Base-by-base conservation (phyloP, 495 filamentous ascomycete species). In the Neurospora sp. region DNA sequence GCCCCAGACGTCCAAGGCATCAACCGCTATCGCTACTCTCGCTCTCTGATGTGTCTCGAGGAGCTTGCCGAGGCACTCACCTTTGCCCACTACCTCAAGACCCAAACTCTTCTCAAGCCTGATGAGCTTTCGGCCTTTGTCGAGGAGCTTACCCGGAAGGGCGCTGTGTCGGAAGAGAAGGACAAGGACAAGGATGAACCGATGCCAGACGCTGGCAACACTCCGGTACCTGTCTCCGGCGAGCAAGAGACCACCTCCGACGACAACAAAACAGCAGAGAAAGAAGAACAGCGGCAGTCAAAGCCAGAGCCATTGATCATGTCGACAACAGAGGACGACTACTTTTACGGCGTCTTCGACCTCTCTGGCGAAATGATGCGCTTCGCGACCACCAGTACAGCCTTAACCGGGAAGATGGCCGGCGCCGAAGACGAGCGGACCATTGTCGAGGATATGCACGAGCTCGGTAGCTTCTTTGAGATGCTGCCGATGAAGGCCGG, bases 311-410 rank as follows among this genome's bases (percentile, higher is more conserved):
- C 87, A 0, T 78, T 77, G 0, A 84, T 84, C 9, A 84, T 97
- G 48, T 77, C 81, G 16, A 79, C 93, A n/a, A 92, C 92, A 5
- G 86, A 89, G 37, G 90, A 94, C 10, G 96, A 99, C 80, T 98
- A 97, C 79, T 77, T 97, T 37, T 91, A 96, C 74, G 96, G 96
- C 6, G 83, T 99, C 9, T 97, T 97, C 76, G 96, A 99, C 81
- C 85, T 98, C 69, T 91, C 92, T 0, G 96, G 96, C 11, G 96
- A 99, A 82, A 86, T 98, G 83, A 99, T 99, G 96, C 87, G 94
- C 39, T 98, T 97, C 81, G 94, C 93, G 0, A 95, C 97, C 40
- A 93, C 92, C 18, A 87, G 88, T 23, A 91, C 93, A 77, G 92
- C 92, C 0, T 89, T 91, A 20, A 85, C 78, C 69, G 90, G 90